These are phyloP conservation scores for Anisodus tanguticus DNA, from an alignment of 257 asterid genomes.

Conservation along the genomic window DNA sequence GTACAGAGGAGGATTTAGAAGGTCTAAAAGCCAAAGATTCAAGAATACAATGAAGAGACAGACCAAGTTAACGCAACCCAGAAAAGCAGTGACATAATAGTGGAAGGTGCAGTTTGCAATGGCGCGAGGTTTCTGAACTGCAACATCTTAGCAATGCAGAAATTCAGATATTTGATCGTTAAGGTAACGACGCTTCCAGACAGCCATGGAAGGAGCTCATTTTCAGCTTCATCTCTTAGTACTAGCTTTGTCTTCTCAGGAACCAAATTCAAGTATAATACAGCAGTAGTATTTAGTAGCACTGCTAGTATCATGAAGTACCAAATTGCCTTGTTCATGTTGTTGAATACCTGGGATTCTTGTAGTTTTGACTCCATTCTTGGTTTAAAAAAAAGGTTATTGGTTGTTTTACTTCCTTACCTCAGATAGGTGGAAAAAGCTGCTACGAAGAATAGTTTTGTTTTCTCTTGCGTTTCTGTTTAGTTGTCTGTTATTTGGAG, in stretches of 20 bases:
- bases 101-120: constrained; percentile 21
- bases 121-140: constrained; percentile 31
- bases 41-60: constrained; percentile 29
- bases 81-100: constrained; percentile 29
- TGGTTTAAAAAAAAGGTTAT: background rate
- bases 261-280: background rate
- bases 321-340: constrained; percentile 19
- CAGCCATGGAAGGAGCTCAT: constrained; percentile 2
- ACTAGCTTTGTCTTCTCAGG: constrained; percentile 15
- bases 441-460: background rate
- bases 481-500: background rate
- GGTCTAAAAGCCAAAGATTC: background rate
- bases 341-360: background rate
- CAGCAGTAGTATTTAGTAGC: background rate
- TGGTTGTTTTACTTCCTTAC: background rate
- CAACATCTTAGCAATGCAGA: constrained; percentile 33
- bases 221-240: constrained; percentile 23
- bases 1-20: background rate
- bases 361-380: constrained; percentile 30
- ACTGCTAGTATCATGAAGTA: constrained; percentile 20
- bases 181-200: constrained; percentile 14
- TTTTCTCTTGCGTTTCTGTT: background rate
- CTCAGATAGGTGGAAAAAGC: background rate
- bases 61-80: constrained; percentile 35
- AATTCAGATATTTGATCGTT: constrained; percentile 34